Percentiles rank a stretch among this genome's conserved stretches.
phyloP scores from a whole-genome alignment of 2,329 filamentous ascomycete species.

The Beauveria brongniartii region DNA sequence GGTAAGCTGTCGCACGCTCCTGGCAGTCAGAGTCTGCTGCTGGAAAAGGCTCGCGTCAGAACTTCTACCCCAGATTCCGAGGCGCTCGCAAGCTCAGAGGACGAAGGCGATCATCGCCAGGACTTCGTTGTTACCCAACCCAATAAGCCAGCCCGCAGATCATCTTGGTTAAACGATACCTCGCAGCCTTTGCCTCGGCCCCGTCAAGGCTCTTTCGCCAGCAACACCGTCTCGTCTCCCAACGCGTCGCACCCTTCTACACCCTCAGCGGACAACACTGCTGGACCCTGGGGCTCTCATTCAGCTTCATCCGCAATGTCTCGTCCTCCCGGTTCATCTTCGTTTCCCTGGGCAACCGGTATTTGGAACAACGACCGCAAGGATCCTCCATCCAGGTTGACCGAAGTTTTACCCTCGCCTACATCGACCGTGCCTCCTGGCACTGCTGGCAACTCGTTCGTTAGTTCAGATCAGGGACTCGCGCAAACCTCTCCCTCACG shows the following conservation, averaged over 20 bases:
- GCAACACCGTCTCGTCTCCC: slow-evolving; percentile 63
- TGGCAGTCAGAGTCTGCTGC: slow-evolving; percentile 55
- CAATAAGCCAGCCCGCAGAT: slow-evolving; percentile 58
- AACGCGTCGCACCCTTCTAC: slow-evolving; percentile 75
- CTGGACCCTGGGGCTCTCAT: slow-evolving; percentile 48
- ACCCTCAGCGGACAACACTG: slow-evolving; percentile 56
- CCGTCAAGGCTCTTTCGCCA: slow-evolving; percentile 70
- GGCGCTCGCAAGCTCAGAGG: slow-evolving; percentile 86
- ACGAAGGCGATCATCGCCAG: slow-evolving; percentile 67
- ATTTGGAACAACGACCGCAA: slow-evolving; percentile 78
- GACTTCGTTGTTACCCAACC: slow-evolving; percentile 42
- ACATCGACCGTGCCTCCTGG: slow-evolving; percentile 51
- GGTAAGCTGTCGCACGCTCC: slow-evolving; percentile 43
- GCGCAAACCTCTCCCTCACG: slow-evolving; percentile 44
- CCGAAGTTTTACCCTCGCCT: slow-evolving; percentile 68
- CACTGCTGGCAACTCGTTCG: slow-evolving; percentile 38
- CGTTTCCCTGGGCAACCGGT: slow-evolving; percentile 68
- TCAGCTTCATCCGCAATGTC: slow-evolving; percentile 39
- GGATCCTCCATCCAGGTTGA: slow-evolving; percentile 64
- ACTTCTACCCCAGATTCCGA: slow-evolving; percentile 91
- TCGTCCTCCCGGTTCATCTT: slow-evolving; percentile 37
- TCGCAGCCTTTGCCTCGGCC: slow-evolving; percentile 53
- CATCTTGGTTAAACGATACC: slow-evolving; percentile 84
- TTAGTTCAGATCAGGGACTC: slow-evolving; percentile 35
- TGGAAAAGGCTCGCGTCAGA: slow-evolving; percentile 70